phyloP scores from a whole-genome alignment of 306 rosid species.

The Cicer judaicum region DNA sequence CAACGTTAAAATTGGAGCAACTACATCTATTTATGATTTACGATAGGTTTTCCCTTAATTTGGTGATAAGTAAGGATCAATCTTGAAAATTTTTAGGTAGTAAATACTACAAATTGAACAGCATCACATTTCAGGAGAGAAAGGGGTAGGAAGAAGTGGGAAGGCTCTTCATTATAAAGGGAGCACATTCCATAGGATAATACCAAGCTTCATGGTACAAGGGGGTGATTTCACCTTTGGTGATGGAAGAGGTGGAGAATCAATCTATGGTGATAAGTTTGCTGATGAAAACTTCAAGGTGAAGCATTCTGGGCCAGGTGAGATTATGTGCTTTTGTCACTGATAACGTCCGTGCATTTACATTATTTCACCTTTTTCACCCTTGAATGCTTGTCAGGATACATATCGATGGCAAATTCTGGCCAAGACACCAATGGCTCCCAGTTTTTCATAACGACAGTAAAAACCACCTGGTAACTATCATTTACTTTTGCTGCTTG shows the following conservation, averaged over 20 bases:
- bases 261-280: slow-evolving; percentile 76
- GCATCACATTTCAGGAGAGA: slow-evolving; percentile 72
- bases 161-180: slow-evolving; percentile 79
- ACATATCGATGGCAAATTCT: slow-evolving; percentile 86
- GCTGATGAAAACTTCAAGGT: slow-evolving; percentile 82
- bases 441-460: slow-evolving; percentile 85
- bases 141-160: slow-evolving; percentile 67
- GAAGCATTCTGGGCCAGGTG: slow-evolving; percentile 82
- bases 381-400: slow-evolving; percentile 55
- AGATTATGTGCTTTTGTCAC: slow-evolving; percentile 37
- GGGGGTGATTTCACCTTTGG: slow-evolving; percentile 90
- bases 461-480: slow-evolving; percentile 78
- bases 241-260: slow-evolving; percentile 90
- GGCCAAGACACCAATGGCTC: slow-evolving; percentile 94
- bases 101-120: slow-evolving; percentile 41
- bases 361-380: slow-evolving; percentile 18
- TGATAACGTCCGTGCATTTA: slow-evolving; percentile 18
- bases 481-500: slow-evolving; percentile 9
- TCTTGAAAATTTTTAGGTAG: slow-evolving; percentile 19
- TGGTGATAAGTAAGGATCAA: slow-evolving; percentile 32
- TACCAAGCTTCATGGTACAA: slow-evolving; percentile 85
- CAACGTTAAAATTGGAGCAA: slow-evolving; percentile 20
- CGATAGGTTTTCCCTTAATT: slow-evolving; percentile 24
- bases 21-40: slow-evolving; percentile 23
- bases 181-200: slow-evolving; percentile 81